phyloP scores from a whole-genome alignment of 2,329 filamentous ascomycete species.

The Fusarium sp. region DNA sequence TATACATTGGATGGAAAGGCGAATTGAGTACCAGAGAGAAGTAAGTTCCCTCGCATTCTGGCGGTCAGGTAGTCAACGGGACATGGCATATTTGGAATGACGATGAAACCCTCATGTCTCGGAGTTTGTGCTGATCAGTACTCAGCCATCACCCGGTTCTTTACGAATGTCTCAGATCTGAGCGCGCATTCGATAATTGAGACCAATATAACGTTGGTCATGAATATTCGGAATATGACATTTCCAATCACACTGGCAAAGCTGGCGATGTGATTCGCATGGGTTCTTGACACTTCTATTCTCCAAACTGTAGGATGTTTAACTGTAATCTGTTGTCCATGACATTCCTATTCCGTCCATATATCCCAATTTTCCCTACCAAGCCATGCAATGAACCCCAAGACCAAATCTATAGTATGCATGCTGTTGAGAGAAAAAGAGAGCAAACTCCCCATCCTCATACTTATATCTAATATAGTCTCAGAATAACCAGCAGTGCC shows the following conservation, averaged over 20 bases:
- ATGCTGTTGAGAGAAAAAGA: neutral
- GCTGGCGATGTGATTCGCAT: neutral
- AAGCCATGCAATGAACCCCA: constrained; percentile 4
- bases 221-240: neutral
- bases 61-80: constrained; percentile 10
- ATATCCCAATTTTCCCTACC: neutral
- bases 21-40: neutral
- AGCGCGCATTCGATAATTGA: neutral
- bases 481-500: constrained; percentile 4
- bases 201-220: neutral
- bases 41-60: neutral
- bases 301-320: neutral
- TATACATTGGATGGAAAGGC: neutral
- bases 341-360: constrained; percentile 1
- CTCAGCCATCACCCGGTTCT: neutral
- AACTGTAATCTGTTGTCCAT: neutral
- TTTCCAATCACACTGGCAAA: neutral
- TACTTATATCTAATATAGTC: constrained; percentile 22
- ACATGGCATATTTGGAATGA: constrained; percentile 18
- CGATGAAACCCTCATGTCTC: constrained; percentile 31
- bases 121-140: constrained; percentile 1
- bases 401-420: constrained; percentile 11
- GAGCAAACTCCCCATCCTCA: constrained; percentile 8
- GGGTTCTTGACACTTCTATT: neutral
- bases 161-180: constrained; percentile 14